Base-by-base conservation (phyloP, 2,329 filamentous ascomycete genomes). In the Arachnomyces sp. region DNA sequence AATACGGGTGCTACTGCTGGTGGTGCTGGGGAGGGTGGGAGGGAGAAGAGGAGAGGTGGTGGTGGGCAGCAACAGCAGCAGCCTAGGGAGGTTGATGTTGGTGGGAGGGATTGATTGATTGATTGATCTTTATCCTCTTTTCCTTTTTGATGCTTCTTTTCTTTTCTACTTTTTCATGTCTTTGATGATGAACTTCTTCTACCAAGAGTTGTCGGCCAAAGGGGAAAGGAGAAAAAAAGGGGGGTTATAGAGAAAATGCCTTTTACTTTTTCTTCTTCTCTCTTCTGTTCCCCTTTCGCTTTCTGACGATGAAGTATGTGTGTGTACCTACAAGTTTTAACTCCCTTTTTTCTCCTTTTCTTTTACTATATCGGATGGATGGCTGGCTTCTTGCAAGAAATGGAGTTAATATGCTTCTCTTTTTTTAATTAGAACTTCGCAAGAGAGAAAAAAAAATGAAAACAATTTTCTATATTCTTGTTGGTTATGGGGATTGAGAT, bases 1-100 rank as follows among this genome's bases (percentile, higher is more conserved):
- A 49, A 79, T 79, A 61, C 45, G 33, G 60, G 57, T 41, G 49
- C 49, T 28, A 52, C 50, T n/a, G n/a, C n/a, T 30, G 51, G 55
- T 38, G 43, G 43, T 39, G 44, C 39, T 41, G 20, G 52, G 52
- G 32, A 52, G 50, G 40, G 57, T 52, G 42, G 51, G 51, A 28
- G 54, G 43, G 51, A 45, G n/a, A 42, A 36, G 48, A 53, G 47
- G 54, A 60, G 45, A 53, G 63, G 52, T 48, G 61, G 50, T 8
- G 45, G 49, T 36, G 40, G 49, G 38, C 38, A 53, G 38, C 45
- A 52, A 28, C 46, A 49, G 35, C 51, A 55, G 43, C 54, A 55
- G 42, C 47, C 55, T 13, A 57, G 58, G 37, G 62, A 66, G 54
- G 54, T 65, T 36, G 62, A 64, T 38, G 54, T 56, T 42, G 59